Conservation (phyloP, 208 protist genomes). For the Leishmania guyanensis region DNA sequence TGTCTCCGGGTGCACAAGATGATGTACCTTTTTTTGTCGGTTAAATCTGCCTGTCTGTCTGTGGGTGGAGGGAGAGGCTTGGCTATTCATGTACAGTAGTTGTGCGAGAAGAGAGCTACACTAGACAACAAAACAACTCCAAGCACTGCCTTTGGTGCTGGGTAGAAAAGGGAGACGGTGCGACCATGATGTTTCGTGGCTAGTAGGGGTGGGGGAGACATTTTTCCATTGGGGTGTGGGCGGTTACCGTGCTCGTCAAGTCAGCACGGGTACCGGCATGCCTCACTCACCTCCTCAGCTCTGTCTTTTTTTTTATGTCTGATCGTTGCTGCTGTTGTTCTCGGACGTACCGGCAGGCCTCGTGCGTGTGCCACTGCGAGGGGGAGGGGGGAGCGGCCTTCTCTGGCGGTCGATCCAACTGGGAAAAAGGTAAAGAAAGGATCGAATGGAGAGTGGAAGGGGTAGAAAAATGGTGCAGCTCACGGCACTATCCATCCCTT, state of each 20-base stretch:
- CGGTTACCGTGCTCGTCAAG: background rate
- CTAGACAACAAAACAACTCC: background rate
- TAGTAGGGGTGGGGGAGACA: no score
- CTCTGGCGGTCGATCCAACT: background rate
- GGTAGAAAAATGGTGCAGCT: background rate
- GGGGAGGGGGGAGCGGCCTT: background rate
- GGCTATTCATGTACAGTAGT: background rate
- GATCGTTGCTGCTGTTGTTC: background rate
- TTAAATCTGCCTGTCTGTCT: background rate
- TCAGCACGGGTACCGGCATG: background rate
- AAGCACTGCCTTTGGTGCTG: background rate
- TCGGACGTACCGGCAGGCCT: background rate
- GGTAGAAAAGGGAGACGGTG: background rate
- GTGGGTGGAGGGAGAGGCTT: background rate
- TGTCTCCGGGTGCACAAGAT: background rate
- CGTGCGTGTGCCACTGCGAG: background rate
- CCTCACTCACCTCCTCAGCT: background rate
- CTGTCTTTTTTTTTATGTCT: background rate
- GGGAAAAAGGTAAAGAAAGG: background rate
- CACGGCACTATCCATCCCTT: background rate
- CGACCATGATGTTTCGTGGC: background rate
- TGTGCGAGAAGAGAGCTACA: background rate
- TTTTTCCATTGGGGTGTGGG: no score
- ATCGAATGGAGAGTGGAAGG: background rate
- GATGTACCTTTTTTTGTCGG: background rate